A percentile compares a stretch with the other conserved stretches of the same genome.
phyloP scores from a whole-genome alignment of 2,329 filamentous ascomycete genomes.

The Sclerotinia sclerotiorum region DNA sequence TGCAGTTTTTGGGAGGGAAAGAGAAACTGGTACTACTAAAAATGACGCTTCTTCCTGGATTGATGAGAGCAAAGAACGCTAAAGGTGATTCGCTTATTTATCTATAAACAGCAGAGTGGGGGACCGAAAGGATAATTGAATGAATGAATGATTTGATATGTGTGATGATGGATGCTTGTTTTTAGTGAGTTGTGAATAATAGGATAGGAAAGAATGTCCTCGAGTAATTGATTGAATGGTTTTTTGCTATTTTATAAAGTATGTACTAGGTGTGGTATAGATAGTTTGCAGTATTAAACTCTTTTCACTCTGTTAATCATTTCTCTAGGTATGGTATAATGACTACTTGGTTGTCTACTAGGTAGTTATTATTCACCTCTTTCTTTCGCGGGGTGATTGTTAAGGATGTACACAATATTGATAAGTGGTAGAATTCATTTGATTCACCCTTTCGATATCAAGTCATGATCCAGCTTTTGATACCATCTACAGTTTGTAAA shows the following conservation, averaged over 20 bases:
- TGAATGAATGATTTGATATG: not conserved
- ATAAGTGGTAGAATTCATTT: too few relatives aligned
- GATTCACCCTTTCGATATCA: too few relatives aligned
- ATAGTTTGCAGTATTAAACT: too few relatives aligned
- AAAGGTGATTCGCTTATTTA: slow-evolving; percentile 19
- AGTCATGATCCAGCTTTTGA: not conserved
- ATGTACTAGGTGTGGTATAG: too few relatives aligned
- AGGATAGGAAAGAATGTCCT: not conserved
- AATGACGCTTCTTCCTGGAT: slow-evolving; percentile 21
- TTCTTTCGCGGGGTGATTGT: too few relatives aligned
- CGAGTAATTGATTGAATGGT: not conserved
- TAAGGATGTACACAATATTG: too few relatives aligned
- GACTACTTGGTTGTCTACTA: too few relatives aligned
- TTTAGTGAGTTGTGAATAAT: not conserved
- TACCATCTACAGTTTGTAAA: not conserved
- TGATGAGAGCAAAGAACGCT: slow-evolving; percentile 14
- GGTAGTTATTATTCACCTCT: too few relatives aligned
- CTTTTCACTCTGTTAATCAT: too few relatives aligned
- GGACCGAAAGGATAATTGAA: not conserved
- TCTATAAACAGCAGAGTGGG: slow-evolving; percentile 17
- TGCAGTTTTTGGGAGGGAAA: slow-evolving; percentile 19
- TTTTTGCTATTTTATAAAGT: not conserved
- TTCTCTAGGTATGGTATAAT: too few relatives aligned
- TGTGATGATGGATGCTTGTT: not conserved
- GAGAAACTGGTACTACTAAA: slow-evolving; percentile 12